Evolutionary conservation across 176 grass and related monocot genomes (phyloP).

Genomic region (Musa schizocarpa): DNA sequence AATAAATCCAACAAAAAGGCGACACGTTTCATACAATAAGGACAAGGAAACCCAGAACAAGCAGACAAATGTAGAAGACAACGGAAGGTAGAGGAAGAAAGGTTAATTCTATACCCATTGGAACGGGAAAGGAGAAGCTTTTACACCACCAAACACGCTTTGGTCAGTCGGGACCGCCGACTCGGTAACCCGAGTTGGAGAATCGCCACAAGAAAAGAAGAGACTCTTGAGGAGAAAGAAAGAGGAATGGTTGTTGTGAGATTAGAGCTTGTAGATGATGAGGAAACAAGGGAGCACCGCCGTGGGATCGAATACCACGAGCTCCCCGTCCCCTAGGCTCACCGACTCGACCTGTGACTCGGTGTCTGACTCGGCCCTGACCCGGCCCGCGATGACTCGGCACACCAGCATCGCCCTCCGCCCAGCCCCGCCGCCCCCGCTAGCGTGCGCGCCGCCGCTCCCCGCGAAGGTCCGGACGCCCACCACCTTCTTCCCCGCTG

Average conservation of each 20-base stretch:
- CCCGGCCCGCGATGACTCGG: slow-evolving; percentile 34
- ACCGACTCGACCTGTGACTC: slow-evolving; percentile 22
- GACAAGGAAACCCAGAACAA: not conserved
- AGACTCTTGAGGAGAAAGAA: not conserved
- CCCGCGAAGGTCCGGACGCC: slow-evolving; percentile 27
- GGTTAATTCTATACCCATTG: not conserved
- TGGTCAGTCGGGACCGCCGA: not conserved
- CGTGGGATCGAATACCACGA: slow-evolving; percentile 9
- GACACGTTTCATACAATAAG: not conserved
- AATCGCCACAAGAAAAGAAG: not conserved
- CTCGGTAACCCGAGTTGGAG: not conserved
- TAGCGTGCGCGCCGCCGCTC: slow-evolving; percentile 23
- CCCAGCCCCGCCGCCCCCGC: slow-evolving; percentile 23
- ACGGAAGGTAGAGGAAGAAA: not conserved
- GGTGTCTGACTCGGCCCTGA: not conserved
- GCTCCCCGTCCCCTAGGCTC: slow-evolving; percentile 1
- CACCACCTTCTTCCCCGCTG: slow-evolving; percentile 23
- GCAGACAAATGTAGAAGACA: not conserved
- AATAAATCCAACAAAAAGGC: not conserved
- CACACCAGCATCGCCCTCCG: slow-evolving; percentile 41
- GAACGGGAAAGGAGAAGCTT: not conserved
- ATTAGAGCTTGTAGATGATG: slow-evolving; percentile 15
- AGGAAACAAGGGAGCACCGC: slow-evolving; percentile 22
- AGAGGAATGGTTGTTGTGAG: not conserved
- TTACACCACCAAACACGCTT: not conserved